phyloP scores from a whole-genome alignment of 2,329 filamentous ascomycete species.

The Laburnicola sp. region DNA sequence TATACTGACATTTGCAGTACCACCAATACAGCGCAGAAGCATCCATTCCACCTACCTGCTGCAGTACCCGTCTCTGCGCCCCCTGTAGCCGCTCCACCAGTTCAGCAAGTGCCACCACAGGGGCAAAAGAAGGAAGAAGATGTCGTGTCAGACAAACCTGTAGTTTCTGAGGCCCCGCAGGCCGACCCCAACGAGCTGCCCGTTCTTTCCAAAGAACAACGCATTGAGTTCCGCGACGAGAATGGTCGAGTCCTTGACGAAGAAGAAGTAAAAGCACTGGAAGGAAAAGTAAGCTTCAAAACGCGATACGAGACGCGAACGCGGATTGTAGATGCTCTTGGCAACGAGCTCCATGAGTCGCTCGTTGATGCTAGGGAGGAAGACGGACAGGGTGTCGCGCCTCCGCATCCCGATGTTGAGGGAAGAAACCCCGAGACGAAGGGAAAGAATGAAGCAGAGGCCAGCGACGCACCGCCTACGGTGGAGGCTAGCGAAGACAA shows the following conservation, averaged over 20 bases:
- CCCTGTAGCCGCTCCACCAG: slow-evolving; percentile 22
- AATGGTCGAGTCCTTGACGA: slow-evolving; percentile 85
- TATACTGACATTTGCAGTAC: slow-evolving; percentile 10
- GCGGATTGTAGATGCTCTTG: slow-evolving; percentile 75
- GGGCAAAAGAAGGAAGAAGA: slow-evolving; percentile 25
- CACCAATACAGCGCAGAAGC: slow-evolving; percentile 15
- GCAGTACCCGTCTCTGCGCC: slow-evolving; percentile 28
- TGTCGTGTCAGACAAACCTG: slow-evolving; percentile 31
- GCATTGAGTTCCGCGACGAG: slow-evolving; percentile 92
- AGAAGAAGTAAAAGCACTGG: slow-evolving; percentile 78
- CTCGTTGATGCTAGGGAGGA: slow-evolving; percentile 43
- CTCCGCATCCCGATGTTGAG: slow-evolving; percentile 60
- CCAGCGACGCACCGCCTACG: slow-evolving; percentile 46
- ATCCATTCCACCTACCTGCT: slow-evolving; percentile 24
- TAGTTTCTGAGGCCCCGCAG: slow-evolving; percentile 36
- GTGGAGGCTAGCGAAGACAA: slow-evolving; percentile 48
- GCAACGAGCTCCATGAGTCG: slow-evolving; percentile 69
- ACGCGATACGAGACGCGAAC: slow-evolving; percentile 96
- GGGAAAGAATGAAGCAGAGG: slow-evolving; percentile 44
- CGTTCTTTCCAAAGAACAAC: slow-evolving; percentile 68
- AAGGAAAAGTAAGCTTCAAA: slow-evolving; percentile 93
- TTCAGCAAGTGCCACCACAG: slow-evolving; percentile 16
- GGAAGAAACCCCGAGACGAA: slow-evolving; percentile 61
- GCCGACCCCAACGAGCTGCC: slow-evolving; percentile 32
- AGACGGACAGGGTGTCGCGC: slow-evolving; percentile 48